Conservation (phyloP, 1,284 basidiomycete genomes). For the Tausonia pullulans region DNA sequence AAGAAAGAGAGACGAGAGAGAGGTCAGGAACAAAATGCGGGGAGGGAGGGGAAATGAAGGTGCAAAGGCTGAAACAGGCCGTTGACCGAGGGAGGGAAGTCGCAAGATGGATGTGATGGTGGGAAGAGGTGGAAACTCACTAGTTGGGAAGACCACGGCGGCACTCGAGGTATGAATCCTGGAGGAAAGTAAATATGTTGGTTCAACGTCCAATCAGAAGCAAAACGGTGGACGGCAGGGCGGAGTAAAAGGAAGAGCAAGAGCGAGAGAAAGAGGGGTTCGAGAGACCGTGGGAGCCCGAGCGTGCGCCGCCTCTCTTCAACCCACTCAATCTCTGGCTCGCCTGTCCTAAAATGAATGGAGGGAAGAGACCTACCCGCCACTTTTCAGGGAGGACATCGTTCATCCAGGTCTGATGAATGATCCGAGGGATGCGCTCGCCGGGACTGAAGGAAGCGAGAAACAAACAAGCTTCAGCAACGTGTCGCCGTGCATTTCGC, state of each 20-base stretch:
- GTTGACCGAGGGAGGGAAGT: too few relatives aligned
- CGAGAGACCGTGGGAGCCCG: neutral
- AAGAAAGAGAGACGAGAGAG: slow-evolving; percentile 11
- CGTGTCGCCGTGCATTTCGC: too few relatives aligned
- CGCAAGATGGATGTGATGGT: slow-evolving; percentile 3
- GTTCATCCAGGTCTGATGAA: slow-evolving; percentile 98
- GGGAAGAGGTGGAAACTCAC: slow-evolving; percentile 43
- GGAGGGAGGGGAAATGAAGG: neutral
- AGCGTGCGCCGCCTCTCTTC: too few relatives aligned
- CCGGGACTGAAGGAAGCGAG: slow-evolving; percentile 24
- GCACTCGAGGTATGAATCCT: slow-evolving; percentile 59
- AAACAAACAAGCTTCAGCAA: neutral
- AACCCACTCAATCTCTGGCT: too few relatives aligned
- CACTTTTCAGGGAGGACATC: slow-evolving; percentile 74
- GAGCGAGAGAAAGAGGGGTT: neutral
- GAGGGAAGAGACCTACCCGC: slow-evolving; percentile 38
- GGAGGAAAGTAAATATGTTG: neutral
- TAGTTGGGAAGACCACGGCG: slow-evolving; percentile 88
- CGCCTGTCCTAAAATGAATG: neutral
- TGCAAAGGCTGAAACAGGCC: neutral
- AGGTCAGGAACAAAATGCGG: slow-evolving; percentile 10
- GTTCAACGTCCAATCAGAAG: too few relatives aligned
- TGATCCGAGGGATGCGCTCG: slow-evolving; percentile 77
- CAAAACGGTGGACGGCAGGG: too few relatives aligned
- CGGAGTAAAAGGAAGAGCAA: neutral